These are phyloP conservation scores for Talaromyces atroroseus DNA, from an alignment of 2,329 filamentous ascomycete genomes.

Conservation along the genomic window DNA sequence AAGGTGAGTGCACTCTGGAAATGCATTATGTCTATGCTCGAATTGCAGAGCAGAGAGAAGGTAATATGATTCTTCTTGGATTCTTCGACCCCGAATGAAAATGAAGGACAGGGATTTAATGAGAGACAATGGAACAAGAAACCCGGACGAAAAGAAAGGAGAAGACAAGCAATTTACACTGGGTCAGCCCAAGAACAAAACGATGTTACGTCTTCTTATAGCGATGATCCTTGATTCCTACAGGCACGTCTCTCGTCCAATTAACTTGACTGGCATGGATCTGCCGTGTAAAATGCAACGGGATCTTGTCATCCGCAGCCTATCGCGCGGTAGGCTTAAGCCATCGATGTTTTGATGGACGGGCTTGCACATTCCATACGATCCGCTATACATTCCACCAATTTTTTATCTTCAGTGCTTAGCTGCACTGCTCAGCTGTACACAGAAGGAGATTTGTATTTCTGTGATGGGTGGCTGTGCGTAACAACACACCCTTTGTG, in stretches of 20 bases:
- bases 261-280: conserved; percentile 10
- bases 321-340: conserved; percentile 10
- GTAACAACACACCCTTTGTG: neutral
- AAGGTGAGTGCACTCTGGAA: conserved; percentile 8
- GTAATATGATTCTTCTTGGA: neutral
- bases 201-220: conserved; percentile 8
- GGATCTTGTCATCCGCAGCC: conserved; percentile 1
- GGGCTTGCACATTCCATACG: conserved; percentile 8
- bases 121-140: neutral
- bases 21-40: conserved; percentile 5
- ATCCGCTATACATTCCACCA: conserved; percentile 6
- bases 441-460: neutral
- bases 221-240: neutral
- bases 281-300: conserved; percentile 4
- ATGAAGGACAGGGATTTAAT: conserved; percentile 1
- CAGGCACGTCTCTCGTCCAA: neutral
- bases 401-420: neutral
- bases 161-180: neutral
- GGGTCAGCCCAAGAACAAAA: neutral
- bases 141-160: neutral
- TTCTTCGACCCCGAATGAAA: neutral
- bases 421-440: neutral
- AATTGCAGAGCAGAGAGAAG: neutral
- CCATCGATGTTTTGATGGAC: neutral
- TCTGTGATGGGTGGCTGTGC: neutral